Base-by-base conservation (phyloP, 805 yeast species). In the Candida sanyiensis region DNA sequence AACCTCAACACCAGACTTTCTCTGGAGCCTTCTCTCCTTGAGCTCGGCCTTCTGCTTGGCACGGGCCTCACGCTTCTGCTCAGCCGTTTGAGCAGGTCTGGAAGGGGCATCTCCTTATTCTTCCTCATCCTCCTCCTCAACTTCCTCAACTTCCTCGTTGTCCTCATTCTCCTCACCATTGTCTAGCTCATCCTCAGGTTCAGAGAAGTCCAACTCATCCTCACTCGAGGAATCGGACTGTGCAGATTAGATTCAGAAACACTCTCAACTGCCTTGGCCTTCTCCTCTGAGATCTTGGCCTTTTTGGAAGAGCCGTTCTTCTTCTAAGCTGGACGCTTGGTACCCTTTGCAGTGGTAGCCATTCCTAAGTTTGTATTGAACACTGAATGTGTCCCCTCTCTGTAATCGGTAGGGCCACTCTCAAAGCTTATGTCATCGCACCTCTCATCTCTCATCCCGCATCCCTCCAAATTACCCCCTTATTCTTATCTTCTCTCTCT, bases 1-100 rank as follows among this genome's bases (percentile, higher is more conserved):
- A 36, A 90, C 88, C 62, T 83, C 85, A 26, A 66, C 64, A 52
- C 97, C 97, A n/a, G 93, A 74, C 57, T 83, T 85, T 67, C 96
- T 79, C 57, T 80, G 77, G 48, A 86, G 66, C 62, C 89, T 90
- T 64, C 98, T 78, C 58, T 89, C 96, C 42, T 77, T 75, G 27
- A 83, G 69, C 27, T 80, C 57, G 52, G 78, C 78, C 59, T 80
- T 80, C 63, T 90, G 96, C 58, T 86, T 96, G 21, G 80, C 80
- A 57, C 86, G 94, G 50, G 75, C 77, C 56, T 80, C 87, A 40
- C 70, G 70, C 43, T 67, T 71, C 23, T 58, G 52, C 20, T 61
- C 63, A 9, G 52, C 52, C 3, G 50, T 56, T 21, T 55, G 62
- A 7, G 52, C 62, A 6, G 38, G 20, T 25, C 47, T 57, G 18